These are phyloP conservation scores for Chrysanthemum seticuspe DNA, from an alignment of 129 eudicot species.

Conservation along the genomic window DNA sequence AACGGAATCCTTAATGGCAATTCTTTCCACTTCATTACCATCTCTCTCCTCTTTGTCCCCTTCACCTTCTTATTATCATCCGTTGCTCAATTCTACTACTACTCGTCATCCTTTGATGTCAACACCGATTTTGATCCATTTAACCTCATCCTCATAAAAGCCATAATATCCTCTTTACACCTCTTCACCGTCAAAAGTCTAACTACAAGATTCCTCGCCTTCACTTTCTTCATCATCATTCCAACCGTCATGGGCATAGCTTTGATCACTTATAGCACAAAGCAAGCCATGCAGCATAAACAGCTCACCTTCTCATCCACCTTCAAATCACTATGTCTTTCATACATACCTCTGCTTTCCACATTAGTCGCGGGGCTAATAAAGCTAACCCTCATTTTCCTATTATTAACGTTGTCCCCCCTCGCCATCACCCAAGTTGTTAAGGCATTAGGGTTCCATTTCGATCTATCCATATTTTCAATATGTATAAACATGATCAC, in stretches of 20 bases:
- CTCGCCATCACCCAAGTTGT: not conserved
- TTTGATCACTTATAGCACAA: constrained; percentile 19
- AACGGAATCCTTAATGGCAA: constrained; percentile 38
- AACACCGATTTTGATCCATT: constrained; percentile 30
- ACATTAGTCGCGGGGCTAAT: not conserved
- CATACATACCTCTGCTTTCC: constrained; percentile 4
- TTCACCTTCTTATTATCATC: constrained; percentile 39
- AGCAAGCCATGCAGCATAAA: too few species aligned
- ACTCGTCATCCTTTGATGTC: constrained; percentile 22
- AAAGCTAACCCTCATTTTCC: constrained; percentile 12
- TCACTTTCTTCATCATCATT: not conserved
- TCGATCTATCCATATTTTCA: not conserved
- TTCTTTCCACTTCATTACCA: constrained; percentile 55
- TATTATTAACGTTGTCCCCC: not conserved
- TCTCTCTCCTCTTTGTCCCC: constrained; percentile 61
- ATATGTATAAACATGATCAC: not conserved
- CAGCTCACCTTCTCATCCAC: too few species aligned
- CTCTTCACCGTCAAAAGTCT: not conserved
- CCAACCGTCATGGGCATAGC: constrained; percentile 17
- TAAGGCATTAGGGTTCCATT: constrained; percentile 4
- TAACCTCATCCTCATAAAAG: not conserved
- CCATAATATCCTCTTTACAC: not conserved
- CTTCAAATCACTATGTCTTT: too few species aligned
- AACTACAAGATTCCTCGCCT: not conserved
- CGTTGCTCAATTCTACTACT: not conserved